phyloP scores from a whole-genome alignment of 345 rosid genomes.

The Cardamine occulta region DNA sequence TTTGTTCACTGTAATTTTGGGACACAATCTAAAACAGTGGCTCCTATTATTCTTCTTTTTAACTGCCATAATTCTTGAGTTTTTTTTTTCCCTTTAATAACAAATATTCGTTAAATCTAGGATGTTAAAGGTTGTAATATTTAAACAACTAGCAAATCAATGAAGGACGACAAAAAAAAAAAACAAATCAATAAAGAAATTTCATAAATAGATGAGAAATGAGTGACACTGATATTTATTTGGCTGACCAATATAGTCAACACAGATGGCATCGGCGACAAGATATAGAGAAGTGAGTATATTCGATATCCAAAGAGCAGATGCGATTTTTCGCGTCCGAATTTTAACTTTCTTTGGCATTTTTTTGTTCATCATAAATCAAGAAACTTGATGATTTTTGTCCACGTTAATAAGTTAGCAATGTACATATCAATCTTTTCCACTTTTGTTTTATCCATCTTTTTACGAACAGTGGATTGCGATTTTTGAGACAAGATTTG shows the following conservation, averaged over 20 bases:
- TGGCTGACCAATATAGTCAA: constrained; percentile 25
- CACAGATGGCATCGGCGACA: constrained; percentile 5
- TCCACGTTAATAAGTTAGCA: constrained; percentile 28
- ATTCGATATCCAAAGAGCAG: constrained; percentile 33
- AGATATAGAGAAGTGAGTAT: constrained; percentile 1
- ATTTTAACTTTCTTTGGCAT: too few species aligned
- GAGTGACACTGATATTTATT: not conserved
- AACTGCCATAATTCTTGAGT: not conserved
- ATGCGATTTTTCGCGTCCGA: constrained; percentile 36
- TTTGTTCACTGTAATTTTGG: not conserved
- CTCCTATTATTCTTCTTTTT: not conserved
- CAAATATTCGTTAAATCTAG: not conserved
- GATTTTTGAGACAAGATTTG: constrained; percentile 34
- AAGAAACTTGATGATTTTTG: constrained; percentile 24
- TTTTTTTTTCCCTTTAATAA: not conserved
- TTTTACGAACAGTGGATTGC: constrained; percentile 19
- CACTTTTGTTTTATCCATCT: constrained; percentile 18
- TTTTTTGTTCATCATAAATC: constrained; percentile 11
- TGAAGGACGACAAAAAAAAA: not conserved
- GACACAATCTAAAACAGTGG: constrained; percentile 11
- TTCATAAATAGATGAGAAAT: not conserved
- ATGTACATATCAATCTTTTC: constrained; percentile 24
- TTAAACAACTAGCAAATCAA: constrained; percentile 10
- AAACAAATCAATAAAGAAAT: too few species aligned
- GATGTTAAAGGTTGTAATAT: constrained; percentile 15